Percentiles rank a stretch among this genome's conserved stretches.
phyloP scores from a whole-genome alignment of 169 alveolate genomes.

The Cryptosporidium canis region DNA sequence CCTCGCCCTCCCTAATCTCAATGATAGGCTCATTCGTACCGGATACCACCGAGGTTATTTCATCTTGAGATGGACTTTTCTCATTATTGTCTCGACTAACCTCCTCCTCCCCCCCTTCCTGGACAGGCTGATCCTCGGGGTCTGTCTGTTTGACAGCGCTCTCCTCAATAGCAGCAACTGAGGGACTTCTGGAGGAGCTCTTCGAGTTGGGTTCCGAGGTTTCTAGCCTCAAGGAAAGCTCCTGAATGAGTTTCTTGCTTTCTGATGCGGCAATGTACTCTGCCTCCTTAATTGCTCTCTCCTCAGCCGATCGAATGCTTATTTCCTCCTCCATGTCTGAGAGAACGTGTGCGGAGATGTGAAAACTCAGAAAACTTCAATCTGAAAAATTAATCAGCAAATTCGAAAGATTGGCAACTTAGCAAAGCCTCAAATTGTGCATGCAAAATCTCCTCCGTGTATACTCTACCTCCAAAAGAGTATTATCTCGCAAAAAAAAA shows the following conservation, averaged over 20 bases:
- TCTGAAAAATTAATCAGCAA: no score
- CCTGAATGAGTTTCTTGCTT: constrained; percentile 18
- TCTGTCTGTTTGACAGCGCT: neutral
- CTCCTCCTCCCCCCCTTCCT: neutral
- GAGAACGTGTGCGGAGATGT: neutral
- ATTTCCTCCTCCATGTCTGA: neutral
- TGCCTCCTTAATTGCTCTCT: constrained; percentile 53
- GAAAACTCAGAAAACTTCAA: neutral
- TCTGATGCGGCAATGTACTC: constrained; percentile 56
- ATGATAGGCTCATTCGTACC: neutral
- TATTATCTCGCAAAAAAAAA: neutral
- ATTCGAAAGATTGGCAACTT: neutral
- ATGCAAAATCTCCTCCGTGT: neutral
- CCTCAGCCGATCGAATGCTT: constrained; percentile 16
- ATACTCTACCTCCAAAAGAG: neutral
- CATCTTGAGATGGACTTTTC: neutral
- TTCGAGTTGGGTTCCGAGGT: constrained; percentile 23
- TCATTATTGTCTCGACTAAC: neutral
- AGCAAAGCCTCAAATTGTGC: neutral
- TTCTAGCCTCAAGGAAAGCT: constrained; percentile 33
- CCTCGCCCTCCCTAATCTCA: neutral
- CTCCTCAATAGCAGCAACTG: neutral
- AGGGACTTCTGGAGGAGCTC: constrained; percentile 6
- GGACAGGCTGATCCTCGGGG: neutral
- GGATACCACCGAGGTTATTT: neutral